phyloP scores from a whole-genome alignment of 1,284 basidiomycete species.

The Sanghuangporus baumii region DNA sequence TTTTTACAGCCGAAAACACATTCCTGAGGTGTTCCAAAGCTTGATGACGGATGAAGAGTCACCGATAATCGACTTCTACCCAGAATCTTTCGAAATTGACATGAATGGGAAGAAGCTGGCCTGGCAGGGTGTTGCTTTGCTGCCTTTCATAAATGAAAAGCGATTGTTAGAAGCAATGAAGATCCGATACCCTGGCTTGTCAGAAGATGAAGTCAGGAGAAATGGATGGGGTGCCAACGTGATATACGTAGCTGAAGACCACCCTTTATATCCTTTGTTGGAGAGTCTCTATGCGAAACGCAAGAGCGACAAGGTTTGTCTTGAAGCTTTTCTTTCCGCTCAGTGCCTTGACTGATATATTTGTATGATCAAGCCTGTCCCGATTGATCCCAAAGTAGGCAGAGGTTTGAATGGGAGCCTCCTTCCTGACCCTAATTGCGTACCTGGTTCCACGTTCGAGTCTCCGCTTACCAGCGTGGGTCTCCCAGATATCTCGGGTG shows the following conservation, averaged over 20 bases:
- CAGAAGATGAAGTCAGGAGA: slow-evolving; percentile 76
- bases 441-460: slow-evolving; percentile 89
- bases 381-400: slow-evolving; percentile 66
- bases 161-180: slow-evolving; percentile 83
- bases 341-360: slow-evolving; percentile 10
- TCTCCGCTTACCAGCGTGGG: slow-evolving; percentile 58
- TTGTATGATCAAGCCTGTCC: slow-evolving; percentile 44
- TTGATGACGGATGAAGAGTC: slow-evolving; percentile 89
- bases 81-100: slow-evolving; percentile 88
- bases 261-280: slow-evolving; percentile 82
- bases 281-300: slow-evolving; percentile 89
- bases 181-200: slow-evolving; percentile 65
- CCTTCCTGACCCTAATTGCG: slow-evolving; percentile 80
- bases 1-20: slow-evolving; percentile 69
- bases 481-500: slow-evolving; percentile 79
- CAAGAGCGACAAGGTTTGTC: slow-evolving; percentile 70
- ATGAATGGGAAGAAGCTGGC: slow-evolving; percentile 99
- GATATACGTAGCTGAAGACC: slow-evolving; percentile 82
- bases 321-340: background rate
- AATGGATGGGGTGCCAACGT: slow-evolving; percentile 86
- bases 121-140: slow-evolving; percentile 96
- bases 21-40: slow-evolving; percentile 81
- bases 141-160: slow-evolving; percentile 93
- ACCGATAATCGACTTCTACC: slow-evolving; percentile 97
- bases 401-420: slow-evolving; percentile 80